Percentiles rank a stretch among this genome's conserved stretches.
These are phyloP conservation scores for Metschnikowia gelsemii DNA, from an alignment of 805 yeast genomes.

Conservation along the genomic window DNA sequence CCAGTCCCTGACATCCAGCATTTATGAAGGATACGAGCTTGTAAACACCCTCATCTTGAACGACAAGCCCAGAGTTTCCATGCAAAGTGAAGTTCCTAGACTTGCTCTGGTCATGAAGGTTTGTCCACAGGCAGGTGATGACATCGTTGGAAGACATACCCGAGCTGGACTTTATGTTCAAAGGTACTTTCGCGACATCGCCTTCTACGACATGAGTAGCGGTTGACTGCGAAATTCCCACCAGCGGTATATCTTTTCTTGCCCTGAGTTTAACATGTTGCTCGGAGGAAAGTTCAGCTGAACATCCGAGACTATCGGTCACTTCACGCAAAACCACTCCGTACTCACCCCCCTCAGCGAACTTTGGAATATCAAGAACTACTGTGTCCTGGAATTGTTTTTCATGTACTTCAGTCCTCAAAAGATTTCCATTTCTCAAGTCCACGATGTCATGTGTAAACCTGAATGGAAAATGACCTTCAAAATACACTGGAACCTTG, in stretches of 20 bases:
- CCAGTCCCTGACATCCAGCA: constrained; percentile 47
- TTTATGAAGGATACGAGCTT: constrained; percentile 38
- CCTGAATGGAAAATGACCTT: constrained; percentile 79
- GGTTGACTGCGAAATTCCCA: constrained; percentile 30
- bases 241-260: constrained; percentile 63
- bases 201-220: constrained; percentile 58
- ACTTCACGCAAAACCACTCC: constrained; percentile 61
- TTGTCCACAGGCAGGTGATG: constrained; percentile 31
- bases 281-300: constrained; percentile 62
- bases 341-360: constrained; percentile 71
- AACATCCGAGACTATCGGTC: constrained; percentile 75
- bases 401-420: constrained; percentile 33
- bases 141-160: constrained; percentile 30
- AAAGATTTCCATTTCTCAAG: constrained; percentile 24
- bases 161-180: constrained; percentile 35
- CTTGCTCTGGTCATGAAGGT: constrained; percentile 21
- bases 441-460: constrained; percentile 69
- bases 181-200: constrained; percentile 55
- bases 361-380: constrained; percentile 52
- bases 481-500: constrained; percentile 54
- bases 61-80: constrained; percentile 23
- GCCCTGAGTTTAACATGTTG: constrained; percentile 64
- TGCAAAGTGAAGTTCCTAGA: constrained; percentile 8
- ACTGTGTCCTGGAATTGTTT: constrained; percentile 27
- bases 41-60: constrained; percentile 45